Base-by-base conservation (phyloP, 176 grass and related monocot genomes). In the Stipa capillata region DNA sequence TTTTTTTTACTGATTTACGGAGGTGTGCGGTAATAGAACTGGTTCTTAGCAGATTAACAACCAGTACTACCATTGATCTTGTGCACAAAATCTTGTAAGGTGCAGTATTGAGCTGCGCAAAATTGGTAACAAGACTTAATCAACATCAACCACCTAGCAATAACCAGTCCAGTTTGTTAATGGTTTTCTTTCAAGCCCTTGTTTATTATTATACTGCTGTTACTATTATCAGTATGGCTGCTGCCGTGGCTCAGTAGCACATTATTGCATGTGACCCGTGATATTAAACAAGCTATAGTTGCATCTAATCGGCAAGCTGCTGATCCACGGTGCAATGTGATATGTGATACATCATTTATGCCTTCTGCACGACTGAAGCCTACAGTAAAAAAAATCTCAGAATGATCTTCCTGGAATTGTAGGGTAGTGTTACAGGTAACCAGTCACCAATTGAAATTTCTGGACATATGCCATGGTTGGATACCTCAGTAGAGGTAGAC, bases 211-310 rank as follows among this genome's bases (percentile, higher is more conserved):
- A 59, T 55, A 66, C 17, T 64, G 47, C 8, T 66, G 35, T 65
- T 61, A 29, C 13, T 45, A 47, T 55, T 65, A 65, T 47, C 21
- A 58, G 52, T 59, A 84, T 35, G 48, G 24, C 12, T 39, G 65
- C 13, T 76, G 71, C 21, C n/a, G 14, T 80, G 50, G 62, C 42
- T 52, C 10, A 42, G 18, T 84, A 51, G 33, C 71, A 72, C 36
- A 85, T 63, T 62, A 85, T 89, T 54, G 28, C 35, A 62, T 56
- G 51, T 56, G 69, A 64, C 43, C 61, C 82, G 40, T 29, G 10
- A 7, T 77, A 47, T 81, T 85, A 77, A 81, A 71, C 43, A 56
- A 77, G 12, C 7, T 60, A 20, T 11, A 3, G 16, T 48, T 70
- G 27, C 71, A 49, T 85, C 77, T 83, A 50, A 32, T 10, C 45